Base-by-base conservation (phyloP, 345 rosid genomes). In the Excoecaria agallocha region DNA sequence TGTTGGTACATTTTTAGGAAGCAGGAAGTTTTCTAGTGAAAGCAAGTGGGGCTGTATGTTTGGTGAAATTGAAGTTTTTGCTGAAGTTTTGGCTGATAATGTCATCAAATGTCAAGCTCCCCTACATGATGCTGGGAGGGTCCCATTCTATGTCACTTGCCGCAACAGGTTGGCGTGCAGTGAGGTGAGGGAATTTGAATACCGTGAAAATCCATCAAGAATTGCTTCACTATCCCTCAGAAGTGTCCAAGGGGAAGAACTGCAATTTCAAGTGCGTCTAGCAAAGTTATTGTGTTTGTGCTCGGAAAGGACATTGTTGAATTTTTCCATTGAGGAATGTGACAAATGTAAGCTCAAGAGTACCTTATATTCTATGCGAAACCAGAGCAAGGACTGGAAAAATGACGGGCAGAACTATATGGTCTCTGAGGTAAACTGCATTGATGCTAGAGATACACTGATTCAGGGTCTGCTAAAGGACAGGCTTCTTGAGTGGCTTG, bases 171-270 rank as follows among this genome's bases (percentile, higher is more conserved):
- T 87, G 63, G 90, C 94, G 1, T 90, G 94, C 75, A 90, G 92
- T 76, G 92, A 90, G 83, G 87, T 88, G 69, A 85, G 90, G 82
- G 92, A 86, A 75, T 90, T 90, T 81, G 89, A 86, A 78, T 90
- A 74, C 77, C 92, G 72, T 66, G 89, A 84, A 81, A 77, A 74
- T 72, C 84, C 84, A 46, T n/a, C 60, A n/a, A 78, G 70, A 51
- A 49, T 48, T 72, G 30, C 68, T 55, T 66, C 76, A 57, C 8
- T 10, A 17, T 45, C 82, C 41, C 24, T 61, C 38, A 67, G 67
- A 68, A 66, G 46, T 67, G 71, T 65, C 35, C 71, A 64, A 9
- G 76, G 64, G 57, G 84, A 84, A 48, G 86, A 85, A 74, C 43
- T 77, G 58, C 64, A 5, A 66, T 75, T 90, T 61, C 90, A 81